Evolutionary conservation across 2,329 filamentous ascomycete species (phyloP), one percentile per base, ranked within the genome.

Genomic region (Aspergillus sp.): DNA sequence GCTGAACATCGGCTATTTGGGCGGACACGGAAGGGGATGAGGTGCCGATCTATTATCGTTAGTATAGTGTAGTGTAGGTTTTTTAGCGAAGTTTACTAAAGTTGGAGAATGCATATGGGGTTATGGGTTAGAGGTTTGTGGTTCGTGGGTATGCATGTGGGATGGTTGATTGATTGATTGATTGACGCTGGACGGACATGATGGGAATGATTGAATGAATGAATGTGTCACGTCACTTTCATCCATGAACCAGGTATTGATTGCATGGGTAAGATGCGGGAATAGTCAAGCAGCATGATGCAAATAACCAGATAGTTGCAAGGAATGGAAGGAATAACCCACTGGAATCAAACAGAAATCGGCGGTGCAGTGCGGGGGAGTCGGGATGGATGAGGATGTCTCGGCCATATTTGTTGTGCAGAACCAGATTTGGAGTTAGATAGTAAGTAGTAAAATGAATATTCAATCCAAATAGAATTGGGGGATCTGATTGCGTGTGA

Each of bases 291-390:
- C 36, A 21, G 50, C 19, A 52, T 52, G 50, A 52, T 39, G 50
- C 50, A 25, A 23, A 17, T n/a, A 5, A 30, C 25, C 19, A n/a
- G n/a, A 21, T 21, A 39, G 25, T 8, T 30, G 38, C 56, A 59
- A 23, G 54, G n/a, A 25, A 25, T 25, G 25, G 25, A 25, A 8
- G 7, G 23, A 27, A 78, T 32, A 11, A 36, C 85, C 62, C 71
- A 90, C 88, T 2, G 93, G 93, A 62, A 97, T 89, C 66, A 97
- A 82, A 76, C 93, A 97, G 75, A 97, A 96, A 78, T 97, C 93
- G 60, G 90, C 93, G 57, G 89, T 91, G 78, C 91, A 96, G 59
- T 87, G 80, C 58, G 85, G 80, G 3, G 93, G 93, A 1, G 91
- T 94, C 42, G 73, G 71, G 52, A 77, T 72, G 6, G 66, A 67